Evolutionary conservation across 257 asterid species (phyloP).

Genomic region (Solanum tarapatanum): DNA sequence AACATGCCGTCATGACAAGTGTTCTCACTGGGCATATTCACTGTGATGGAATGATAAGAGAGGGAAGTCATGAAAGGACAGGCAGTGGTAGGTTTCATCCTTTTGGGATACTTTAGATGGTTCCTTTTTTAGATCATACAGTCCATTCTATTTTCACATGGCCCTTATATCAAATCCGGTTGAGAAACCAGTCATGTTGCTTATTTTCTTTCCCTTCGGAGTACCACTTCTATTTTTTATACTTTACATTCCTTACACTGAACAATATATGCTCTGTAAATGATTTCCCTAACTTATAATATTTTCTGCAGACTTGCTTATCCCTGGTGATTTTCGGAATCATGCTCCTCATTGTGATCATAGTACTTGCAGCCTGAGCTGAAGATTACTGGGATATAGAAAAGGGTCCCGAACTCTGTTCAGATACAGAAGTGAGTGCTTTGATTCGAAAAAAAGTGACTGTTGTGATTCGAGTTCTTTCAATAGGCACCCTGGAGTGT

Average conservation of each 20-base stretch:
- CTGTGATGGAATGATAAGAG: neutral
- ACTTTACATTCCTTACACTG: neutral
- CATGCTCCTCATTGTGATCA: conserved; percentile 62
- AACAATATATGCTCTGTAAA: neutral
- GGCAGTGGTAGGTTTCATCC: neutral
- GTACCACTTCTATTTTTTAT: neutral
- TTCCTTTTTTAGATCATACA: neutral
- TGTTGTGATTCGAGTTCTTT: neutral
- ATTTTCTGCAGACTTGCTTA: conserved; percentile 62
- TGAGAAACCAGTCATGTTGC: neutral
- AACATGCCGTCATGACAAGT: neutral
- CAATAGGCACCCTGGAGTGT: neutral
- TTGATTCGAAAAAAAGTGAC: neutral
- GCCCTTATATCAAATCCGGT: neutral
- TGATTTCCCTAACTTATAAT: neutral
- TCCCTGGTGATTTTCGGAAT: conserved; percentile 79
- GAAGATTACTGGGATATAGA: neutral
- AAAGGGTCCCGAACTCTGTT: neutral
- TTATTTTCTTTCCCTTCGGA: neutral
- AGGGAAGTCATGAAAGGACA: neutral
- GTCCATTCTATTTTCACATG: neutral
- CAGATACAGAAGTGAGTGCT: neutral
- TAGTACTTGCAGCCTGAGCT: conserved; percentile 53
- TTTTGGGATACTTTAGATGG: neutral
- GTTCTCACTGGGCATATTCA: neutral